A percentile compares a stretch with the other conserved stretches of the same genome.
Conservation (phyloP, 2,329 filamentous ascomycete species). For the Ascochyta pisi region DNA sequence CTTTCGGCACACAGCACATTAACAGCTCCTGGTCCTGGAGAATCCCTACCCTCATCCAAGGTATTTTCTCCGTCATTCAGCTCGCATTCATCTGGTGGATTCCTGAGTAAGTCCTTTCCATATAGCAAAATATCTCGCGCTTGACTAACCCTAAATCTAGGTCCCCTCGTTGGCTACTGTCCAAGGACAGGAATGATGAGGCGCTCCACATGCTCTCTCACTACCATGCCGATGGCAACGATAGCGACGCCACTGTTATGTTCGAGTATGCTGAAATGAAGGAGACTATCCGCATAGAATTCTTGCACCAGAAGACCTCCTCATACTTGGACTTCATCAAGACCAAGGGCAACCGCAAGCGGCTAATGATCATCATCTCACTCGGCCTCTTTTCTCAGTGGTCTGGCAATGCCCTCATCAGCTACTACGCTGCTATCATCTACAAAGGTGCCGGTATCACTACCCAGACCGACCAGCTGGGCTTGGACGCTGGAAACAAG, state of each 20-base stretch:
- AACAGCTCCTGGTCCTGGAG: conserved; percentile 53
- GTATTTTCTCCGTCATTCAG: conserved; percentile 53
- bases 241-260: conserved; percentile 22
- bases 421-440: conserved; percentile 47
- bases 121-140: not conserved
- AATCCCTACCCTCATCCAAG: conserved; percentile 59
- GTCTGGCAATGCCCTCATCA: conserved; percentile 50
- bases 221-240: conserved; percentile 59
- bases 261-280: conserved; percentile 21
- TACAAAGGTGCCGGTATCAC: conserved; percentile 50
- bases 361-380: conserved; percentile 47
- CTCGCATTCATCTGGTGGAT: conserved; percentile 48
- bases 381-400: conserved; percentile 51
- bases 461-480: conserved; percentile 40
- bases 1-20: conserved; percentile 19
- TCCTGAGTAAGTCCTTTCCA: conserved; percentile 56
- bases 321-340: conserved; percentile 30
- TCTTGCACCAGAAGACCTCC: conserved; percentile 28
- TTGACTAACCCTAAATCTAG: not conserved
- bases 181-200: conserved; percentile 61
- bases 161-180: conserved; percentile 63
- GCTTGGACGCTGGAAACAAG: conserved; percentile 50
- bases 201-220: conserved; percentile 61
- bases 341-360: conserved; percentile 47
- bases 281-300: conserved; percentile 19